Base-by-base conservation (phyloP, 2,329 filamentous ascomycete species). In the Thermoascus crustaceus region DNA sequence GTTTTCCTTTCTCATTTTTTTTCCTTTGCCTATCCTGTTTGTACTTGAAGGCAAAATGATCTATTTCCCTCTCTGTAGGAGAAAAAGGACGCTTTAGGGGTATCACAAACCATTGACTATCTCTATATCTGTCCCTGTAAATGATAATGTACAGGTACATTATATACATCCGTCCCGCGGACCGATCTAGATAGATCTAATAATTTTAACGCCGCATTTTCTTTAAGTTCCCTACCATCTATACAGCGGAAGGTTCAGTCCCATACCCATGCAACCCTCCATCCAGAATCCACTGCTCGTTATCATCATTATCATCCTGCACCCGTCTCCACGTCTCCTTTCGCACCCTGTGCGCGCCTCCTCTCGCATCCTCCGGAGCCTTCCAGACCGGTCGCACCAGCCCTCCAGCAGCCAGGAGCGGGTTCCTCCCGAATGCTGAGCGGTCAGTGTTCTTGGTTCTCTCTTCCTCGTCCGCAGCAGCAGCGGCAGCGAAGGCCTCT, bases 241-340 rank as follows among this genome's bases (percentile, higher is more conserved):
- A n/a, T n/a, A n/a, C n/a, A n/a, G n/a, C n/a, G 14, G 20, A 19
- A 16, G 7, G 14, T 18, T 35, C 32, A 35, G 17, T 27, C 30
- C 10, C 30, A 32, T 60, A 53, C 1, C 64, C 64, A 43, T 60
- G 54, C 24, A 63, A 33, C 4, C 64, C 64, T 16, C 65, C 65
- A 37, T 67, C 64, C 29, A 67, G 40, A 38, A 67, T 66, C 64
- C 64, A 68, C 37, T 62, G 60, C 47, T 68, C 65, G 40, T 67
- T 67, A 40, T 67, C 63, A 17, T 65, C 64, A 30, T 61, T 62
- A 34, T 68, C 65, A 43, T 65, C 61, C 41, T 68, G 66, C 13
- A 68, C 66, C 23, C 65, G 55, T 23, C 65, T 54, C 66, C 66
- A 68, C 10, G 61, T 62, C 45, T 63, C 63, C 38, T 55, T 60